Evolutionary conservation across 345 rosid genomes (phyloP), one percentile per base, ranked within the genome.

Genomic region (Eucalyptus regnans): DNA sequence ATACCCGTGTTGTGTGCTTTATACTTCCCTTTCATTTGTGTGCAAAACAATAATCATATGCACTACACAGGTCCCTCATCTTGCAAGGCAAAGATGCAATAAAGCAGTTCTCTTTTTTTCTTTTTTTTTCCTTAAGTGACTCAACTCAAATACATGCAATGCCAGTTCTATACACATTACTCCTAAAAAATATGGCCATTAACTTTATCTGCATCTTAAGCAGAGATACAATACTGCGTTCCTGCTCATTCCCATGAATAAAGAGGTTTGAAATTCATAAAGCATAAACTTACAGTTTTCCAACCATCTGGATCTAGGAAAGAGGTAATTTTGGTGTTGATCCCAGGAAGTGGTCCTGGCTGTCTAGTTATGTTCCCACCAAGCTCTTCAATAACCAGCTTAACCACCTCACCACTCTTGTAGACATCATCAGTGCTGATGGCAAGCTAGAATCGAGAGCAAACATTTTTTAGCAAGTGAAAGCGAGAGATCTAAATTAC

Each of bases 241-340:
- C 81, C 81, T 71, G 81, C 81, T 31, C 6, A 71, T 71, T 37
- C 81, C 44, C 44, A 5, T 18, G 25, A 37, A 37, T 18, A 71
- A 71, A 37, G 15, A 76, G 83, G 83, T 37, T 76, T 20, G 83
- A 76, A 18, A 37, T 37, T 76, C 48, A 5, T 37, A 37, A 76
- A 76, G 11, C 87, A 22, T 31, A 54, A 90, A 90, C 96, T 90
- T 91, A 96, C 98, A 9, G 98, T 96, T 94, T 98, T 97, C 99
- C 99, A 97, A 90, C 99, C 99, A 93, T 97, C 99, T 46, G 98
- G 99, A 89, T 97, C 99, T 33, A 96, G 93, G 87, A 97, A 97
- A 60, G 97, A 90, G 88, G 96, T 94, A 86, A 97, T 97, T 91
- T 96, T 98, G 91, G 99, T 97, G 92, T 95, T 95, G 54, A 96